Evolutionary conservation across 768 basidiomycete species (phyloP).

Genomic region (Pleurotus eryngii): DNA sequence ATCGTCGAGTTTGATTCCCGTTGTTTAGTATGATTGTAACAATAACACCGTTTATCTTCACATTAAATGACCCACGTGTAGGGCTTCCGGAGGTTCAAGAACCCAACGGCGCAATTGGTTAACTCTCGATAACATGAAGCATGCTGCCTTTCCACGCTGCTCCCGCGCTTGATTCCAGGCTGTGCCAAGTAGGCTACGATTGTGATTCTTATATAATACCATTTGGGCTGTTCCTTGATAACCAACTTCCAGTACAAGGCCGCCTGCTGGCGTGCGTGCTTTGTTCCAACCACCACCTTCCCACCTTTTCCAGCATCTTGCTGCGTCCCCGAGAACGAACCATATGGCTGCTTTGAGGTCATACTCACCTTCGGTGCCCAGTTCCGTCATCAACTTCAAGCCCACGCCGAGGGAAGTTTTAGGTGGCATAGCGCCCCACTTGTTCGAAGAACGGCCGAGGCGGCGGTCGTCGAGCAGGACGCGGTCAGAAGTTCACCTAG

Average conservation of each 20-base stretch:
- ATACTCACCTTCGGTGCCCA: constrained; percentile 6
- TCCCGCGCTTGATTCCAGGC: not conserved
- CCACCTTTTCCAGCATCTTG: not conserved
- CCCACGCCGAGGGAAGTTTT: constrained; percentile 40
- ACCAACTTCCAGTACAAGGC: not conserved
- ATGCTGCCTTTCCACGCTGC: not conserved
- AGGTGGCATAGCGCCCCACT: constrained; percentile 42
- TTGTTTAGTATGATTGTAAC: not conserved
- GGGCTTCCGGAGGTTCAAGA: not conserved
- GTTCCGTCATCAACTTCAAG: constrained; percentile 22
- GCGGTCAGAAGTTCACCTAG: too few species aligned
- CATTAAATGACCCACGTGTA: not conserved
- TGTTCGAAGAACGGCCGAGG: constrained; percentile 36
- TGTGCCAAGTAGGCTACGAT: constrained; percentile 2
- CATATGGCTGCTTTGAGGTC: constrained; percentile 2
- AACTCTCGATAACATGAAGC: not conserved
- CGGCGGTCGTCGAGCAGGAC: constrained; percentile 20
- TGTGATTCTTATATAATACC: constrained; percentile 4
- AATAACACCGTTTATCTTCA: not conserved
- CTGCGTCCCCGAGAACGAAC: not conserved
- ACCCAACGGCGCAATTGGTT: not conserved
- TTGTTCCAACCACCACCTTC: not conserved
- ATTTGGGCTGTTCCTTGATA: constrained; percentile 7
- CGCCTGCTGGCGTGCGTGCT: not conserved
- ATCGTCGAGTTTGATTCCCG: not conserved